A percentile compares a stretch with the other conserved stretches of the same genome.
Conservation (phyloP, 1,284 basidiomycete genomes). For the Mycena citricolor region DNA sequence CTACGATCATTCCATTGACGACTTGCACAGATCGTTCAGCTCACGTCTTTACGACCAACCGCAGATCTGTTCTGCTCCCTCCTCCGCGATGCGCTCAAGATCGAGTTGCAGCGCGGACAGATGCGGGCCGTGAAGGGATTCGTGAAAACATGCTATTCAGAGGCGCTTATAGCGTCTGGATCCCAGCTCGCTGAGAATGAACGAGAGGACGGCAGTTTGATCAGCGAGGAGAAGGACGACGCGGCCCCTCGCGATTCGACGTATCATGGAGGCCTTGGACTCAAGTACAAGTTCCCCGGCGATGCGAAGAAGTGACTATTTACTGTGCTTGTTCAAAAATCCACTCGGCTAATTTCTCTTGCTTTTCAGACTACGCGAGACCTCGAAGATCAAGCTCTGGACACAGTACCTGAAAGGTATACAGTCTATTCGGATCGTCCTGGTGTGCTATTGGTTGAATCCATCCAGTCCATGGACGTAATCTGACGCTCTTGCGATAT, state of each 20-base stretch:
- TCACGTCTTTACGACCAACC: slow-evolving; percentile 93
- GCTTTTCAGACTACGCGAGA: slow-evolving; percentile 77
- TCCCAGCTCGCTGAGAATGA: slow-evolving; percentile 61
- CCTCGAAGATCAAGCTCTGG: slow-evolving; percentile 98
- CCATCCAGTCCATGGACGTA: slow-evolving; percentile 75
- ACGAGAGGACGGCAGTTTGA: slow-evolving; percentile 63
- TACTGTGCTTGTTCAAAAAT: not conserved
- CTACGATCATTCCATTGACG: slow-evolving; percentile 12
- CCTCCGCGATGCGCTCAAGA: slow-evolving; percentile 87
- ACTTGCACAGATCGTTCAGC: slow-evolving; percentile 77
- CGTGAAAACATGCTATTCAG: slow-evolving; percentile 92
- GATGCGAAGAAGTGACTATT: slow-evolving; percentile 83
- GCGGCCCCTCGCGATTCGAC: slow-evolving; percentile 46
- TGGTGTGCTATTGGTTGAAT: slow-evolving; percentile 2
- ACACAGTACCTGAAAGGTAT: slow-evolving; percentile 81
- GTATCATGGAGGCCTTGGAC: slow-evolving; percentile 85
- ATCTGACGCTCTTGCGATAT: slow-evolving; percentile 90
- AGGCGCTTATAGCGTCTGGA: slow-evolving; percentile 70
- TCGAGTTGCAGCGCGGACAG: slow-evolving; percentile 80
- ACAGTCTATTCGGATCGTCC: not conserved
- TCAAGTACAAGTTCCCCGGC: slow-evolving; percentile 90
- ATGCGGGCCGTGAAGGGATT: slow-evolving; percentile 96
- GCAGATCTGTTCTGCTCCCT: slow-evolving; percentile 93
- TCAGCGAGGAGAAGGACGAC: slow-evolving; percentile 55
- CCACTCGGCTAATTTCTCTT: slow-evolving; percentile 13